A percentile compares a stretch with the other conserved stretches of the same genome.
Conservation (phyloP, 2,329 filamentous ascomycete genomes). For the Aspergillus persii region DNA sequence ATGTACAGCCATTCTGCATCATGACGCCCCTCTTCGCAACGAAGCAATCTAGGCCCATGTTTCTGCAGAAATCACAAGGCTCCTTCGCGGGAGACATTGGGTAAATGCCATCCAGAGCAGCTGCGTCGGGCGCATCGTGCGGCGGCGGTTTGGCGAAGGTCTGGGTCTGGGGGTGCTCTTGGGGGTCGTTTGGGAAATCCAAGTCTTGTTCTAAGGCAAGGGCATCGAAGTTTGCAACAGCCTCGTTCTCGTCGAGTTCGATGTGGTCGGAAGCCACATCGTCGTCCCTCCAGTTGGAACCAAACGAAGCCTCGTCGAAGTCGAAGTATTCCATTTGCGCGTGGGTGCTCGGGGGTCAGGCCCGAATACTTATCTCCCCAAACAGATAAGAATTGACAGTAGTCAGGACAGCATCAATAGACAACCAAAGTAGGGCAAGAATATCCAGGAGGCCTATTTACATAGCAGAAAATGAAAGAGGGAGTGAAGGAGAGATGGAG, state of each 20-base stretch:
- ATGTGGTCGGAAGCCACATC: slow-evolving; percentile 40
- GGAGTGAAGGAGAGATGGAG: slow-evolving; percentile 4
- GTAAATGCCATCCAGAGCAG: slow-evolving; percentile 32
- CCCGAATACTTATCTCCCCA: background rate
- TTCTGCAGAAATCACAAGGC: slow-evolving; percentile 46
- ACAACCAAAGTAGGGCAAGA: background rate
- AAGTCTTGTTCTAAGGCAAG: slow-evolving; percentile 43
- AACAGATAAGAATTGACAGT: background rate
- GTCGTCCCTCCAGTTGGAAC: slow-evolving; percentile 35
- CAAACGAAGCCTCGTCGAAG: slow-evolving; percentile 45
- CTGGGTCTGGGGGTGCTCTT: slow-evolving; percentile 18
- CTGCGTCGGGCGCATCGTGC: slow-evolving; percentile 20
- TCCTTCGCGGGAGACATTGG: slow-evolving; percentile 47
- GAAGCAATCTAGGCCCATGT: slow-evolving; percentile 49
- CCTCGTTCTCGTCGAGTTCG: slow-evolving; percentile 40
- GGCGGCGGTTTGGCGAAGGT: slow-evolving; percentile 18
- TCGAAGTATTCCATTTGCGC: slow-evolving; percentile 47
- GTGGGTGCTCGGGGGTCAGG: background rate
- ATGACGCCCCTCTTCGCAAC: slow-evolving; percentile 45
- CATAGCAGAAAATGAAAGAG: background rate
- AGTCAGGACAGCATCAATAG: background rate
- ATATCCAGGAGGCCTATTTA: background rate
- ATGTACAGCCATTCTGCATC: slow-evolving; percentile 47
- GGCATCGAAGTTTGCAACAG: slow-evolving; percentile 37
- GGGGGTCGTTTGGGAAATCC: slow-evolving; percentile 35